Evolutionary conservation across 2,329 filamentous ascomycete genomes (phyloP).

Genomic region (Fusarium sp.): DNA sequence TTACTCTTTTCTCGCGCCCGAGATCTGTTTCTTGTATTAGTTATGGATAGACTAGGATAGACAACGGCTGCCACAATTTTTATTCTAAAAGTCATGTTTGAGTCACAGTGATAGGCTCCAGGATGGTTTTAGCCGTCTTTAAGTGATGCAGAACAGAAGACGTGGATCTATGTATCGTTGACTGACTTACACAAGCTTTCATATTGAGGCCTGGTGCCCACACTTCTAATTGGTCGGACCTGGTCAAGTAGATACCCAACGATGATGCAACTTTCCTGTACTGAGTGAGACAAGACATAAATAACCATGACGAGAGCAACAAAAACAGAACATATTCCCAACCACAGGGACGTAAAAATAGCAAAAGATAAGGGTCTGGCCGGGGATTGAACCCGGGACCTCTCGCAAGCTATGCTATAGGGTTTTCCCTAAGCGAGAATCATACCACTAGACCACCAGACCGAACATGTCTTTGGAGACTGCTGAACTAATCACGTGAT

Average conservation of each 20-base stretch:
- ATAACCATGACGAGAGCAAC: too few species aligned
- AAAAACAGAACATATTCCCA: background rate
- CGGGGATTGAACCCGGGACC: slow-evolving; percentile 63
- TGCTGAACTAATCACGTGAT: slow-evolving; percentile 22
- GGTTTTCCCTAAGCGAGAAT: slow-evolving; percentile 76
- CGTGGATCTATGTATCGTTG: too few species aligned
- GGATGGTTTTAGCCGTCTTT: too few species aligned
- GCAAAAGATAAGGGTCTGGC: slow-evolving; percentile 54
- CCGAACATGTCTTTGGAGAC: slow-evolving; percentile 53
- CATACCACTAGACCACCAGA: slow-evolving; percentile 75
- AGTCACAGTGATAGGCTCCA: too few species aligned
- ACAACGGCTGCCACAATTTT: slow-evolving; percentile 43
- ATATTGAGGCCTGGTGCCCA: background rate
- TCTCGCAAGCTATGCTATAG: slow-evolving; percentile 57
- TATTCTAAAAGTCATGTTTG: background rate
- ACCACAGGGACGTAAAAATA: background rate
- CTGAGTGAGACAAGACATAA: background rate
- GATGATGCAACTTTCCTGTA: too few species aligned
- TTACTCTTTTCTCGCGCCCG: slow-evolving; percentile 42
- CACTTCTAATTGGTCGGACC: background rate
- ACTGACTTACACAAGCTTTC: too few species aligned
- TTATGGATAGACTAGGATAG: slow-evolving; percentile 49
- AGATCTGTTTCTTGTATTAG: slow-evolving; percentile 50
- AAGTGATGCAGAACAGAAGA: too few species aligned
- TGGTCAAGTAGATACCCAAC: background rate